Evolutionary conservation across 1,284 basidiomycete genomes (phyloP), one percentile per base, ranked within the genome.

Genomic region (Sporisorium exsertum): DNA sequence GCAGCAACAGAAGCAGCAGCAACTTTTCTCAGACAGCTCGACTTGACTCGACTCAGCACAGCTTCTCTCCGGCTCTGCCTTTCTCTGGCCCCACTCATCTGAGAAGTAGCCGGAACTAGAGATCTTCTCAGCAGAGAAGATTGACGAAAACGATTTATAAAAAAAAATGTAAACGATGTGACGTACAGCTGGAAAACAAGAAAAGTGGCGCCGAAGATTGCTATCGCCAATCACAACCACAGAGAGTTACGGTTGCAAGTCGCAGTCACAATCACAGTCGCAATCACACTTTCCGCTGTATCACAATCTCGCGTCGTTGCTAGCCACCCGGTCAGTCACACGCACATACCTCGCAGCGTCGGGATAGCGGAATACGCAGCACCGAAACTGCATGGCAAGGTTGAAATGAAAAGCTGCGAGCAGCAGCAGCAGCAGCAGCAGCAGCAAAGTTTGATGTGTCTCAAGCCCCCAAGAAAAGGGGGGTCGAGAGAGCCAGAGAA

Each of bases 191-290:
- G 32, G 10, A 15, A 46, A 24, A 43, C 3, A 20, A 8, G 32
- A 27, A 22, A 37, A 49, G 35, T 12, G 32, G 35, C 45, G 55
- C 45, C 37, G 32, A 20, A 37, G 22, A 22, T 47, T 47, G 33
- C 55, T 58, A 33, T 43, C 22, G 20, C 37, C 54, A 56, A 40
- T 53, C 52, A 56, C 54, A 56, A 45, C 18, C 42, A 22, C 53
- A 55, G 22, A 46, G n/a, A 15, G 33, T 37, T 37, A 35, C 22
- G 27, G 33, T 13, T 27, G 13, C 42, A 50, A 50, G 49, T 22
- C 20, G 22, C 29, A 56, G 20, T 35, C 24, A 43, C 53, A 55
- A 10, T 46, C 40, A 55, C 43, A 29, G 26, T 43, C 37, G 15
- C 42, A 56, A 56, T 35, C 55, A 24, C 29, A 33, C 2, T 51